Evolutionary conservation across 2,329 filamentous ascomycete genomes (phyloP), one percentile per base, ranked within the genome.

Genomic region (Bipolaris gigantea): DNA sequence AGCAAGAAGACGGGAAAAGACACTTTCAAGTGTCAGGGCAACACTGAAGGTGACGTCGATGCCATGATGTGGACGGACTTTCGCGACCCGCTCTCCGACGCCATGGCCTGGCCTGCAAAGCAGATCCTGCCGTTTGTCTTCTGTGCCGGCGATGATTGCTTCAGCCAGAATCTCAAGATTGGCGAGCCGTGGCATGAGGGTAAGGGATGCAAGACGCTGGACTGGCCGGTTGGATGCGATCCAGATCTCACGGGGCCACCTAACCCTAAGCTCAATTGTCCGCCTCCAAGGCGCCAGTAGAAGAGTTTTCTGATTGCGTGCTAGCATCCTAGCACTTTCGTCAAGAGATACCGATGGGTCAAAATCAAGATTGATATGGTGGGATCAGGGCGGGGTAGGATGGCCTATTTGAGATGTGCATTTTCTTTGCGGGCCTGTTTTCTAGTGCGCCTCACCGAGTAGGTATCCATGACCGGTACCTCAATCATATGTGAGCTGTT

Each of bases 21-120:
- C 13, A 16, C 19, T 2, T 54, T 39, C 13, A 36, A 25, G 4
- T 54, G 51, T 18, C 27, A 41, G 10, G 43, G 43, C 15, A 33
- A 25, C 15, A 41, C 46, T 5, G 36, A 41, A 8, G 36, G 16
- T 18, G n/a, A 33, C 2, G 32, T 48, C 38, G 46, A 48, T 19
- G 46, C 27, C 3, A 33, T 48, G 46, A 48, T 48, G 38, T 48
- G 46, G 46, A 41, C 27, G 2, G 36, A 48, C 18, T 34, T 25
- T 21, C 46, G 46, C 18, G 27, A 32, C 4, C 30, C 18, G 15
- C 18, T 48, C 3, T 19, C 46, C 19, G 11, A 41, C 3, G 34
- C 18, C 9, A 48, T 48, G 46, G 1, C 10, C 5, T 48, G 46
- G 46, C 46, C 46, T 15, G 21, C 40, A 30, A 40, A 48, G 9